A percentile compares a stretch with the other conserved stretches of the same genome.
Evolutionary conservation across 139 green algal species (phyloP).

Genomic region (Pseudopediastrum boryanum): DNA sequence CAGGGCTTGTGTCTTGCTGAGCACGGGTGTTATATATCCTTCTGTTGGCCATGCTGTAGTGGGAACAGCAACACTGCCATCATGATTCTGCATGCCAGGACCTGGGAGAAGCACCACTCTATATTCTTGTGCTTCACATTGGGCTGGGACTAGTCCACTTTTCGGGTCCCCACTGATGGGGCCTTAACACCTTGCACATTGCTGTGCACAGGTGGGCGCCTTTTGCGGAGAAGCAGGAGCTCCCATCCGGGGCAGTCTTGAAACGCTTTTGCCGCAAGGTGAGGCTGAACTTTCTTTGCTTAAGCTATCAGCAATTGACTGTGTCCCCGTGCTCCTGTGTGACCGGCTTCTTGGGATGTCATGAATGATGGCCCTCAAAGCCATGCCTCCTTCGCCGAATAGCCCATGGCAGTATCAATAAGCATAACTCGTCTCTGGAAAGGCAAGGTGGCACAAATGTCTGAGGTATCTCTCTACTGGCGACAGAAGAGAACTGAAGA

Average conservation of each 20-base stretch:
- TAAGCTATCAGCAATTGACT: too few species aligned
- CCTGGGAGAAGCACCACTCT: too few species aligned
- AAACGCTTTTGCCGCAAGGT: conserved; percentile 69
- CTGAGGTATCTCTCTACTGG: background rate
- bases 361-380: background rate
- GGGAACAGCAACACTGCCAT: too few species aligned
- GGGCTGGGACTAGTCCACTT: too few species aligned
- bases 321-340: background rate
- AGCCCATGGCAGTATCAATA: background rate
- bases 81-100: too few species aligned
- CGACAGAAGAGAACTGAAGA: background rate
- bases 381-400: background rate
- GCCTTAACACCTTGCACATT: too few species aligned
- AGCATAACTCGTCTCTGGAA: too few species aligned
- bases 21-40: too few species aligned
- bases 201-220: conserved; percentile 51
- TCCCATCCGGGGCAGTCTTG: conserved; percentile 45
- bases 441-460: background rate
- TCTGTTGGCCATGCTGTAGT: too few species aligned
- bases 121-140: too few species aligned
- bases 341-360: background rate
- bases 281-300: background rate
- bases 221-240: conserved; percentile 4
- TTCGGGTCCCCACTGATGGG: too few species aligned
- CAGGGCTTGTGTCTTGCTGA: too few species aligned